phyloP scores from a whole-genome alignment of 2,329 filamentous ascomycete genomes.

The Aspergillus sp. region DNA sequence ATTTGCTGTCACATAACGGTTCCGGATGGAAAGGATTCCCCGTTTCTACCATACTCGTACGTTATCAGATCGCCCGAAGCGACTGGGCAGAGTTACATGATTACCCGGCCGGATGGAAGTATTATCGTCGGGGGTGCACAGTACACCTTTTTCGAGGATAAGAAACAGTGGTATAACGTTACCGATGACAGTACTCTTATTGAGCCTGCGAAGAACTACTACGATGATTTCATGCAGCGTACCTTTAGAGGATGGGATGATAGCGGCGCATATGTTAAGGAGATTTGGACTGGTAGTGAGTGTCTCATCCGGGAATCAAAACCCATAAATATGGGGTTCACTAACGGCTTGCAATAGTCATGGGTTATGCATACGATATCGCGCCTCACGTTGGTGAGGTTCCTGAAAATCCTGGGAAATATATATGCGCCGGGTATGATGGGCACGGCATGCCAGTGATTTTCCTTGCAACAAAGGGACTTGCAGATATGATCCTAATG shows the following conservation, averaged over 20 bases:
- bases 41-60: constrained; percentile 52
- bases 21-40: constrained; percentile 26
- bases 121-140: constrained; percentile 66
- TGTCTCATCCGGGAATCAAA: background rate
- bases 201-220: constrained; percentile 43
- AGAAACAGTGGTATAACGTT: constrained; percentile 47
- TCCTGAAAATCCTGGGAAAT: constrained; percentile 50
- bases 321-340: background rate
- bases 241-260: constrained; percentile 40
- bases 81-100: constrained; percentile 58
- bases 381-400: constrained; percentile 55
- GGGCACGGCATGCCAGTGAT: constrained; percentile 69
- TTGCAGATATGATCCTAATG: constrained; percentile 56
- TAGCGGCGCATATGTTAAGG: constrained; percentile 31
- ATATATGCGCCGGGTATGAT: constrained; percentile 62
- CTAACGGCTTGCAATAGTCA: constrained; percentile 38
- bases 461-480: constrained; percentile 59
- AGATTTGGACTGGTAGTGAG: constrained; percentile 39
- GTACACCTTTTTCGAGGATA: constrained; percentile 36
- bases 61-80: constrained; percentile 57
- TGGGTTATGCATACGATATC: constrained; percentile 55
- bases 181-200: constrained; percentile 53
- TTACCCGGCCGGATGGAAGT: constrained; percentile 54
- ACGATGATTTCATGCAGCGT: constrained; percentile 40
- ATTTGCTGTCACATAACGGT: constrained; percentile 38